These are phyloP conservation scores for Taphrina confusa DNA, from an alignment of 1,139 yeast genomes.

Conservation along the genomic window DNA sequence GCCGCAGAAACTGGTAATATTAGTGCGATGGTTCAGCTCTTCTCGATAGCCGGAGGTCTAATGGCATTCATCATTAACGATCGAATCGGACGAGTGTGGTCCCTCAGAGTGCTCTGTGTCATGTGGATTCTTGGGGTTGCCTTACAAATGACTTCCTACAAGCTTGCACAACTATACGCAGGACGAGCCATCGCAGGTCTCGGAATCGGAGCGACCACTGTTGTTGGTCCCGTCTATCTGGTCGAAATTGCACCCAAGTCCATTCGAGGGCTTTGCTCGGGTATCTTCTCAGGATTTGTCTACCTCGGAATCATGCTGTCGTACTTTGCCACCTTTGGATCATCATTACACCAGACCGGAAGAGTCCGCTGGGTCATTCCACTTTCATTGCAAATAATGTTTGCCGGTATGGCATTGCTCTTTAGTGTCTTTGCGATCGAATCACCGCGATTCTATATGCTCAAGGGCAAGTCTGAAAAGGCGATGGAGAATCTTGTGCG, in stretches of 20 bases:
- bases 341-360: conserved; percentile 47
- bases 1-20: conserved; percentile 34
- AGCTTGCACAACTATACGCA: conserved; percentile 43
- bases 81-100: conserved; percentile 57
- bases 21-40: conserved; percentile 60
- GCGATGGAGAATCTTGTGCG: conserved; percentile 51
- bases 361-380: conserved; percentile 51
- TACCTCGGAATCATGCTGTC: conserved; percentile 58
- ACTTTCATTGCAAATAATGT: conserved; percentile 49
- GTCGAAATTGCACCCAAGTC: conserved; percentile 59
- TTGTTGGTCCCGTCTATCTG: conserved; percentile 59
- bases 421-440: conserved; percentile 43
- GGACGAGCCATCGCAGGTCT: conserved; percentile 60
- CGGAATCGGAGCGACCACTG: conserved; percentile 60
- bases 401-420: conserved; percentile 46
- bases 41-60: conserved; percentile 60
- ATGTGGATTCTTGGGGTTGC: conserved; percentile 56
- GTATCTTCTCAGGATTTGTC: conserved; percentile 59
- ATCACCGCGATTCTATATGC: conserved; percentile 55
- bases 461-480: conserved; percentile 47
- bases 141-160: conserved; percentile 61
- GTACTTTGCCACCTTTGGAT: conserved; percentile 54
- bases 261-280: conserved; percentile 56
- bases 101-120: conserved; percentile 53
- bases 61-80: conserved; percentile 57